Evolutionary conservation across 2,329 filamentous ascomycete species (phyloP), one percentile per base, ranked within the genome.

Genomic region (Thielaviopsis populi): DNA sequence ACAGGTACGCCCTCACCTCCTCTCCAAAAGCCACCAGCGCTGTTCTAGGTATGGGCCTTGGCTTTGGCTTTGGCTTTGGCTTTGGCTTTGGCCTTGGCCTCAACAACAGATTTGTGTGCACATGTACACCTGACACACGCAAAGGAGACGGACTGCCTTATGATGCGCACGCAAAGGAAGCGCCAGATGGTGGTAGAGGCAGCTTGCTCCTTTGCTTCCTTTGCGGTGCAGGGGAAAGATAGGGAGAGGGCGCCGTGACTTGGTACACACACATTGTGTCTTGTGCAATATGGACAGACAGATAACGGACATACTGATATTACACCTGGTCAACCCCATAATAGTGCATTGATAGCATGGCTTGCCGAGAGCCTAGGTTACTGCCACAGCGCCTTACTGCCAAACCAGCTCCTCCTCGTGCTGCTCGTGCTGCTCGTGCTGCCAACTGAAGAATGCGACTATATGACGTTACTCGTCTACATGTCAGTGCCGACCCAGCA

Each of bases 401-500:
- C n/a, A n/a, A n/a, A n/a, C n/a, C n/a, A n/a, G n/a, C n/a, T n/a
- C n/a, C n/a, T n/a, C n/a, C n/a, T n/a, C n/a, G n/a, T n/a, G n/a
- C n/a, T n/a, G n/a, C n/a, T n/a, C n/a, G n/a, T n/a, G n/a, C n/a
- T n/a, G n/a, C n/a, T n/a, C n/a, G n/a, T 56, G 24, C 24, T 15
- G 24, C 24, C 27, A 30, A 56, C 27, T 33, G 15, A 11, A 56
- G n/a, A 56, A 54, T 56, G 50, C 50, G 17, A 56, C 50, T 56
- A 56, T 56, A 56, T 56, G 50, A 56, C 50, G 50, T 33, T 56
- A 33, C 42, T 56, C 50, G 15, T 10, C 50, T 56, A 37, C 42
- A 46, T 56, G 50, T 56, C 50, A 56, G 50, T 56, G 50, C 24
- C 50, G 50, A 30, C 27, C 27, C n/a, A n/a, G 50, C 50, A 56